Evolutionary conservation across 352 stramenopile genomes (phyloP), one percentile per base, ranked within the genome.

Genomic region (Globisporangium sylvaticum): DNA sequence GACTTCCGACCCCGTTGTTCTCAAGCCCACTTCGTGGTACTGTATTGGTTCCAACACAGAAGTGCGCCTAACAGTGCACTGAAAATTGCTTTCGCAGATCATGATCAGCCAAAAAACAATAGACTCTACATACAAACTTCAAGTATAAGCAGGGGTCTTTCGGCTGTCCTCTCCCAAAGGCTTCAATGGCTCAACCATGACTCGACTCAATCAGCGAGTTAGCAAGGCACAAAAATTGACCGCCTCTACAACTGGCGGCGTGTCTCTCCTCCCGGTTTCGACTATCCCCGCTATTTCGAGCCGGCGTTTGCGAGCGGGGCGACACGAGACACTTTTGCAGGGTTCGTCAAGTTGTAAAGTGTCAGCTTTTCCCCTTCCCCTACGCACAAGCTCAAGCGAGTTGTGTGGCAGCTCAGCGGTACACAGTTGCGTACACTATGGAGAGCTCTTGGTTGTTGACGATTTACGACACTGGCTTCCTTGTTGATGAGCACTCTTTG

Each of bases 401-500:
- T 27, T 61, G 5, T 32, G 32, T 46, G 20, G 42, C 15, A 22
- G 7, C 5, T 5, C 18, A 4, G 24, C 39, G 2, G 27, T 46
- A 64, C 58, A 64, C 58, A 64, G 27, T 57, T 32, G 58, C 42
- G 42, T 64, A 64, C 58, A 57, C 25, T 64, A 64, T 24, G 34
- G 8, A 15, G n/a, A 29, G 14, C 34, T 53, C 6, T 37, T 53
- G 15, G 20, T 1, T 48, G 32, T 27, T 32, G 57, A 63, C 57
- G 34, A 63, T 63, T 48, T 54, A 63, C 58, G 58, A 63, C 56
- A 63, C 6, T 29, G 22, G 58, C n/a, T 29, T 53, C 25, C 27
- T 34, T 60, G 27, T 27, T n/a, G 53, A 58, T 58, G 53, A 58
- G 53, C 53, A 31, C n/a, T 58, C 52, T 34, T 34, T 37, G 44